Conservation (phyloP, 73 alveolate genomes). For the Paramecium octaurelia region DNA sequence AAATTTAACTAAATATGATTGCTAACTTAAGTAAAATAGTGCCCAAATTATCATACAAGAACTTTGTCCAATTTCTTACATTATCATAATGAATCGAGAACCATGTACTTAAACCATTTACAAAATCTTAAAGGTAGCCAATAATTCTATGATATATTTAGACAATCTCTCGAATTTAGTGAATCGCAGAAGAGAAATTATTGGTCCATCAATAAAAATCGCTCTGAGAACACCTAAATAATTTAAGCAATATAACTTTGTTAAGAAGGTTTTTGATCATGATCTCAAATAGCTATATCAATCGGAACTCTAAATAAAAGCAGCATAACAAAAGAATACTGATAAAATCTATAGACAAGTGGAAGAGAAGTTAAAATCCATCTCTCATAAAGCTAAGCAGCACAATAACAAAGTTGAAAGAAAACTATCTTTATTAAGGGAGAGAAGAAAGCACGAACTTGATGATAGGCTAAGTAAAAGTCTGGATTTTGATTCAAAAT, state of each 20-base stretch:
- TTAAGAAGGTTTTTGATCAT: background rate
- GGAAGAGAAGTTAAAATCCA: background rate
- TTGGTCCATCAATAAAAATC: constrained; percentile 18
- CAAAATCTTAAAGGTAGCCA: background rate
- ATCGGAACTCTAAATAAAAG: constrained; percentile 29
- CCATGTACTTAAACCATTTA: background rate
- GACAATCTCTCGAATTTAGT: background rate
- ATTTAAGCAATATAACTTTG: background rate
- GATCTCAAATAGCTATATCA: constrained; percentile 7
- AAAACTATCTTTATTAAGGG: background rate
- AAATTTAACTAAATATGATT: background rate
- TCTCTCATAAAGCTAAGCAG: background rate
- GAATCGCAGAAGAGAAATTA: constrained; percentile 1
- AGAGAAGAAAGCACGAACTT: background rate
- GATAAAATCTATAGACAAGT: background rate
- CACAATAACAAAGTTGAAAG: background rate
- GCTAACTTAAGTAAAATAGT: background rate
- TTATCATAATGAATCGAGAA: background rate
- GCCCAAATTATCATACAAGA: background rate
- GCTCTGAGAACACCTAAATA: background rate
- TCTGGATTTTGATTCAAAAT: constrained; percentile 13
- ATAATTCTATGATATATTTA: background rate
- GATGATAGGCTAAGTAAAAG: constrained; percentile 16
- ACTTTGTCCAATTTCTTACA: background rate
- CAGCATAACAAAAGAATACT: background rate